Base-by-base conservation (phyloP, 352 stramenopile species). In the Globisporangium takayamanum region DNA sequence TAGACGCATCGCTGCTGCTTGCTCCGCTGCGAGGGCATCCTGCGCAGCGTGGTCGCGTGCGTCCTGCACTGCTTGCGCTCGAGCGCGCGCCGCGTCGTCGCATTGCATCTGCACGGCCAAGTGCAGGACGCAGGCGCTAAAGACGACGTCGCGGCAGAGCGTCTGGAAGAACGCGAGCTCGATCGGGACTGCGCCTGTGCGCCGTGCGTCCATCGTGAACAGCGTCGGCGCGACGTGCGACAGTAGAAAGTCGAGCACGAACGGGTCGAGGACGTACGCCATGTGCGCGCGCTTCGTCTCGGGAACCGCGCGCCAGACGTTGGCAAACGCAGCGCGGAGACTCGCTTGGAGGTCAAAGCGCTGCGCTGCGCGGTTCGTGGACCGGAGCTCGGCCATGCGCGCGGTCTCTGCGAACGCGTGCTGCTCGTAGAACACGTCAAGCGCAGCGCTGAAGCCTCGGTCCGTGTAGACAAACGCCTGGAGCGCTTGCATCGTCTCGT, bases 341-440 rank as follows among this genome's bases (percentile, higher is more conserved):
- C 65, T 84, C n/a, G 22, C 53, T 7, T 63, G 12, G 15, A 87
- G 52, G 47, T 85, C 78, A 44, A 84, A 54, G 51, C 73, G 66
- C 55, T 49, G 49, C 76, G 72, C 33, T 62, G 69, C 53, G 33
- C 20, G 50, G 50, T 2, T 25, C 22, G 51, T 18, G 5, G 78
- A 90, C 5, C 78, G 78, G 10, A 92, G 62, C 46, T 90, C 79
- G 28, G 78, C 79, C 70, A 90, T 80, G 14, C 83, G 76, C n/a
- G 75, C 76, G 0, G 78, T 84, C 57, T 92, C 83, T 6, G 80
- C 77, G 54, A 90, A 89, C 47, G 86, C 70, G 57, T 90, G 80
- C 55, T 89, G 87, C 26, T 88, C 80, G 49, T 90, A 92, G 10
- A 88, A 78, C 0, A 84, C 69, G 47, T 88, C 82, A 16, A 89